Evolutionary conservation across 2,329 filamentous ascomycete species (phyloP), one percentile per base, ranked within the genome.

Genomic region (Nemania bipapillata): DNA sequence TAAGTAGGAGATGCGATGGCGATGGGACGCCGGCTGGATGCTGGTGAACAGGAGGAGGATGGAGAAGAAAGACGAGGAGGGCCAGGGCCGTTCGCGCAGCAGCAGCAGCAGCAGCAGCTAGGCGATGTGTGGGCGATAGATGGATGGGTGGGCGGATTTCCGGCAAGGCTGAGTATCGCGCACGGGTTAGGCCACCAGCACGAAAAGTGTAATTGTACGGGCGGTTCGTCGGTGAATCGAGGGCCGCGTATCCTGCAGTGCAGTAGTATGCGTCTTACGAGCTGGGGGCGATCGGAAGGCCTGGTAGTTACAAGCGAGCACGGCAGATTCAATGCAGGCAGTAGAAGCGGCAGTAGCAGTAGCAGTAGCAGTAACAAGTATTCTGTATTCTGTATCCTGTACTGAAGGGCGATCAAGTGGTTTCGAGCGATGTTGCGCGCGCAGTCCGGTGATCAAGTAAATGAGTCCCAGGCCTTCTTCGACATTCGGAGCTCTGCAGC

Each of bases 381-480:
- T n/a, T n/a, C n/a, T n/a, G n/a, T n/a, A n/a, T n/a, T n/a, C n/a
- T n/a, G n/a, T n/a, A n/a, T n/a, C n/a, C n/a, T n/a, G 49, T 47
- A 45, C 24, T 22, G 5, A 59, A 40, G 53, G n/a, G 55, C 40
- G 24, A 61, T 65, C 42, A 63, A 28, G 56, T 65, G 37, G 66
- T 45, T 64, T 69, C 56, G 59, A 53, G 60, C 30, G 56, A 50
- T 55, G 56, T 58, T 70, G 70, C 60, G 66, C 60, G 66, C 70
- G 53, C 71, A 73, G 73, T 65, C 66, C 47, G 63, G 65, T 73
- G 72, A 73, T 73, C 30, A 53, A 15, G 62, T 8, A 69, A 63
- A 66, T 76, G 9, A 32, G 9, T 32, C 74, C 70, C 71, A 76
- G 71, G 70, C 65, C 67, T 73, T 71, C 74, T 69, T 73, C 68